Evolutionary conservation across 176 grass and related monocot genomes (phyloP).

Genomic region (Aechmea fasciata): DNA sequence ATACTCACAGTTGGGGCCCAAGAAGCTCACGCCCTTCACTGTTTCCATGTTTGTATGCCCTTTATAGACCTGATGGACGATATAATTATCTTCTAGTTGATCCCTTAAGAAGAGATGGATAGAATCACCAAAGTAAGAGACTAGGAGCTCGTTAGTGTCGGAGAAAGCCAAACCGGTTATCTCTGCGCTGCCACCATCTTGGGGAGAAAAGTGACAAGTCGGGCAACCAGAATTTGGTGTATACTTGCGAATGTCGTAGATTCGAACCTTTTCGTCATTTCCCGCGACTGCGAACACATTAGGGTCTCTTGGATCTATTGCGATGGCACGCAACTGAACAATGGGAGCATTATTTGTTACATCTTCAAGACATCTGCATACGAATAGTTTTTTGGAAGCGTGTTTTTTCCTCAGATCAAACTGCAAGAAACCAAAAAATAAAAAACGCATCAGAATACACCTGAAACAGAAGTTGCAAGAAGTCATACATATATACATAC

Average conservation of each 20-base stretch:
- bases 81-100: conserved; percentile 31
- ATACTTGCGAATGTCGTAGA: conserved; percentile 68
- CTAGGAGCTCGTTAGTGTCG: conserved; percentile 50
- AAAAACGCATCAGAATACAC: conserved; percentile 6
- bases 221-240: conserved; percentile 20
- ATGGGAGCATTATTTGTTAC: not conserved
- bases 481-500: no score
- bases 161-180: conserved; percentile 77
- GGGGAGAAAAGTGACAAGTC: conserved; percentile 37
- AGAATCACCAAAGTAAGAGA: conserved; percentile 42
- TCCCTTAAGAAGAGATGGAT: conserved; percentile 74
- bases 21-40: conserved; percentile 61
- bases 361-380: conserved; percentile 12
- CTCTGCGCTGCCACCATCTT: conserved; percentile 17
- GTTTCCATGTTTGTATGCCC: conserved; percentile 42
- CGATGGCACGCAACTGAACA: conserved; percentile 36
- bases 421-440: conserved; percentile 19
- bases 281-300: conserved; percentile 46
- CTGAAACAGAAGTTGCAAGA: conserved; percentile 19
- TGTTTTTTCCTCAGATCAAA: conserved; percentile 56
- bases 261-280: conserved; percentile 34
- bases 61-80: conserved; percentile 28
- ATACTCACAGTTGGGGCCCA: conserved; percentile 74
- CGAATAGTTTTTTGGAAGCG: conserved; percentile 25
- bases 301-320: conserved; percentile 60